Evolutionary conservation across 73 alveolate genomes (phyloP).

Genomic region (Uronychia binucleata): DNA sequence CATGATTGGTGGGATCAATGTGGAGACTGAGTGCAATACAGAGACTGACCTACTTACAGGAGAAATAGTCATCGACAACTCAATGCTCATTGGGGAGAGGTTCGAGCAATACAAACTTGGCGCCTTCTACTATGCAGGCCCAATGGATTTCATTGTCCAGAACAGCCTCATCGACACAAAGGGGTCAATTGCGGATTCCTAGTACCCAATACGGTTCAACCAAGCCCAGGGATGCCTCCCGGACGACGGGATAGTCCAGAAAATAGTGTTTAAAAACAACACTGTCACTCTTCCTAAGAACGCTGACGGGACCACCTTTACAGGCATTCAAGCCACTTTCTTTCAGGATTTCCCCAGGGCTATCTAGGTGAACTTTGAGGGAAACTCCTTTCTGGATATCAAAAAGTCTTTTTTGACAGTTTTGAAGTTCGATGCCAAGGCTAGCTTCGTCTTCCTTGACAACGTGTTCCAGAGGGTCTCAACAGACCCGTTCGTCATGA

Average conservation of each 20-base stretch:
- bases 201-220: constrained; percentile 5
- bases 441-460: neutral
- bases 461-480: neutral
- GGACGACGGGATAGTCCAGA: constrained; percentile 6
- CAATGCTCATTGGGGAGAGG: constrained; percentile 12
- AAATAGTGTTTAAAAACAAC: neutral
- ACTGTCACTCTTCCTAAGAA: neutral
- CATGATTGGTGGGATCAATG: constrained; percentile 19
- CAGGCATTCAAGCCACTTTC: constrained; percentile 9
- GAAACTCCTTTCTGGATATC: constrained; percentile 8
- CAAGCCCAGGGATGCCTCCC: constrained; percentile 20
- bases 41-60: constrained; percentile 5
- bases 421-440: constrained; percentile 15
- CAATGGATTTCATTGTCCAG: constrained; percentile 15
- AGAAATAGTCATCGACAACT: constrained; percentile 13
- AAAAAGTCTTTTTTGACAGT: constrained; percentile 11
- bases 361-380: neutral
- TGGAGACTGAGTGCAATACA: constrained; percentile 7
- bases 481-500: neutral
- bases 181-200: constrained; percentile 14
- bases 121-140: constrained; percentile 19
- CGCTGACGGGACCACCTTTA: constrained; percentile 7
- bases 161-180: constrained; percentile 7
- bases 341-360: constrained; percentile 16
- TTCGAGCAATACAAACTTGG: constrained; percentile 11